A percentile compares a stretch with the other conserved stretches of the same genome.
These are phyloP conservation scores for Cerrena zonata DNA, from an alignment of 1,284 basidiomycete species.

Conservation along the genomic window DNA sequence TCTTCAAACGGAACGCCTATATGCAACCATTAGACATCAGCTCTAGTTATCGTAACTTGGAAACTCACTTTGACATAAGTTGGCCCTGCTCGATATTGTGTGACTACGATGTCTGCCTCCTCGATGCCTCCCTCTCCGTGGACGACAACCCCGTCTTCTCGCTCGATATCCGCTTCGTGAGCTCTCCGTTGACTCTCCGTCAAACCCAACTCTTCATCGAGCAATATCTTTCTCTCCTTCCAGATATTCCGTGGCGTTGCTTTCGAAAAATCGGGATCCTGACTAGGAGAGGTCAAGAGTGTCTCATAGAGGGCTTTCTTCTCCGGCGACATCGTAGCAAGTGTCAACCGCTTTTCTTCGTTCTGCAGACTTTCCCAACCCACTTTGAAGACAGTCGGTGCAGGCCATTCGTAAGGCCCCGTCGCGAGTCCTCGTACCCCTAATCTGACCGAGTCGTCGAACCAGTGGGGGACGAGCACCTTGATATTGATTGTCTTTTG, in stretches of 20 bases:
- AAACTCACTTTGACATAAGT: constrained; percentile 59
- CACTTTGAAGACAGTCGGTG: constrained; percentile 45
- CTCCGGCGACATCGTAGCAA: constrained; percentile 30
- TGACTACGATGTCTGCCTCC: constrained; percentile 64
- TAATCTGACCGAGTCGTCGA: constrained; percentile 70
- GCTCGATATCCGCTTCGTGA: constrained; percentile 51
- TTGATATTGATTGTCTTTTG: constrained; percentile 49
- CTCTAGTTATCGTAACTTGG: background rate
- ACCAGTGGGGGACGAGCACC: constrained; percentile 76
- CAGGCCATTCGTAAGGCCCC: constrained; percentile 68
- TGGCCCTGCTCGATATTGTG: constrained; percentile 59
- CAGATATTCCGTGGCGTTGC: constrained; percentile 34
- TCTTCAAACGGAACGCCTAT: constrained; percentile 52
- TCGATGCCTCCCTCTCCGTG: constrained; percentile 33
- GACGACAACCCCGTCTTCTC: constrained; percentile 53
- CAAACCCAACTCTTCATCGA: constrained; percentile 53
- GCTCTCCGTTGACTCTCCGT: constrained; percentile 42
- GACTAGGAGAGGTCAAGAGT: constrained; percentile 15
- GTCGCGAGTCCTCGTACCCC: constrained; percentile 53
- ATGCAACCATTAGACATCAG: constrained; percentile 2
- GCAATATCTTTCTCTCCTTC: constrained; percentile 50
- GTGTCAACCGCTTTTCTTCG: constrained; percentile 11
- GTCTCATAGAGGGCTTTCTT: constrained; percentile 43
- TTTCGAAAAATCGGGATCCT: background rate
- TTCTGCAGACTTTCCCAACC: constrained; percentile 17